These are phyloP conservation scores for Umbelopsis ramanniana DNA, from an alignment of 192 early-diverging fungal genomes.

Conservation along the genomic window DNA sequence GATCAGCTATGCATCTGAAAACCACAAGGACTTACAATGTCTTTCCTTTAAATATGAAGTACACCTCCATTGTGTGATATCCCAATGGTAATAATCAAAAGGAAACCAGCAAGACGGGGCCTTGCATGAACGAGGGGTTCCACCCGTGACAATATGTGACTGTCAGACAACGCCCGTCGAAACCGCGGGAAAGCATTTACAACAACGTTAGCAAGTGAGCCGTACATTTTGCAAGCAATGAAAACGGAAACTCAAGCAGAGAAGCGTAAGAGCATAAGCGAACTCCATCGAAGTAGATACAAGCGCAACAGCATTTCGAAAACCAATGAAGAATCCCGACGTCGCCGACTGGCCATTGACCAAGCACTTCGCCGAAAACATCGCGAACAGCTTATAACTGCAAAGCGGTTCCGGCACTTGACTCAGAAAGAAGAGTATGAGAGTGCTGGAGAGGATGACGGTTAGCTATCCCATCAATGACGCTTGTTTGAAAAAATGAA, in stretches of 20 bases:
- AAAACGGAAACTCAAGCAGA: constrained; percentile 19
- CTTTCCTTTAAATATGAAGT: no score
- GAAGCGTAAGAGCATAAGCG: constrained; percentile 24
- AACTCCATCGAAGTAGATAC: constrained; percentile 42
- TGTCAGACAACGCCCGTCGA: constrained; percentile 6
- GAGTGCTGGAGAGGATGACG: constrained; percentile 28
- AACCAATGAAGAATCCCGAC: constrained; percentile 54
- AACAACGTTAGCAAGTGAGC: background rate
- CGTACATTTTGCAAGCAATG: background rate
- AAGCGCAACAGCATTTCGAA: constrained; percentile 55
- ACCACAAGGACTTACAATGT: no score
- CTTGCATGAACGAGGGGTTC: background rate
- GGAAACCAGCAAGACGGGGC: background rate
- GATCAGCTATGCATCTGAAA: no score
- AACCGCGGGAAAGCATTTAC: background rate
- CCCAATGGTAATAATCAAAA: background rate
- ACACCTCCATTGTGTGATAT: background rate
- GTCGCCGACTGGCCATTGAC: constrained; percentile 58
- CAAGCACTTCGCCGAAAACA: constrained; percentile 64
- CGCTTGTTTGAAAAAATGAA: background rate
- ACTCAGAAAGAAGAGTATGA: constrained; percentile 36
- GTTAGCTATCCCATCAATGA: constrained; percentile 10
- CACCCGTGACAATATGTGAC: constrained; percentile 4
- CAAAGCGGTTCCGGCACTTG: constrained; percentile 60
- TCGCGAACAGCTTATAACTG: constrained; percentile 70